Percentiles rank a stretch among this genome's conserved stretches.
These are phyloP conservation scores for Petasospora fabianii DNA, from an alignment of 1,139 yeast species.

Conservation along the genomic window DNA sequence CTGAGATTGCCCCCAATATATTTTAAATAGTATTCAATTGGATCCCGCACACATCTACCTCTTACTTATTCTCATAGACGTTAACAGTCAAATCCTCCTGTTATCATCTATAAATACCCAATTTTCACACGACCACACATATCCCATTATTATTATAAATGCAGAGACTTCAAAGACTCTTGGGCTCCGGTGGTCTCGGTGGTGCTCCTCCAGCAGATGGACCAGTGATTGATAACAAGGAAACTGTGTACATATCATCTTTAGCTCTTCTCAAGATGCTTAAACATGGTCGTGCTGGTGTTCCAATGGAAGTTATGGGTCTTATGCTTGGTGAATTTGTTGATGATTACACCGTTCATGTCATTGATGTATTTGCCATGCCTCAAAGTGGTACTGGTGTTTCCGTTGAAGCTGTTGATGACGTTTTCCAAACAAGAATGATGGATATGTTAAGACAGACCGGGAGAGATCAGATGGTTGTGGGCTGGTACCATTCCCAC, in stretches of 20 bases:
- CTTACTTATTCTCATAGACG: no score
- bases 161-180: constrained; percentile 74
- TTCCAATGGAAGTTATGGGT: constrained; percentile 99
- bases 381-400: constrained; percentile 99
- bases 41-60: no score
- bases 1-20: no score
- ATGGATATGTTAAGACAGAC: constrained; percentile 99
- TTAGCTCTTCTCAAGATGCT: constrained; percentile 93
- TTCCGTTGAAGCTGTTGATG: constrained; percentile 98
- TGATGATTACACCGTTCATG: constrained; percentile 96
- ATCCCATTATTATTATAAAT: constrained; percentile 37
- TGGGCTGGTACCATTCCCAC: constrained; percentile 99
- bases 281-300: constrained; percentile 98
- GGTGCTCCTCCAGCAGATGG: constrained; percentile 62
- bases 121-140: no score
- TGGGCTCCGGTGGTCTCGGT: constrained; percentile 58
- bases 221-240: constrained; percentile 90
- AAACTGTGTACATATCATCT: constrained; percentile 94
- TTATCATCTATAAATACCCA: no score
- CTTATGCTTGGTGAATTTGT: constrained; percentile 98
- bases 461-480: constrained; percentile 97
- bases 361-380: constrained; percentile 98
- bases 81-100: no score
- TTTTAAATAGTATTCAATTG: no score
- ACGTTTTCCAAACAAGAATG: constrained; percentile 97